Percentiles rank a stretch among this genome's conserved stretches.
These are phyloP conservation scores for Ustilago tritici DNA, from an alignment of 1,284 basidiomycete species.

Conservation along the genomic window DNA sequence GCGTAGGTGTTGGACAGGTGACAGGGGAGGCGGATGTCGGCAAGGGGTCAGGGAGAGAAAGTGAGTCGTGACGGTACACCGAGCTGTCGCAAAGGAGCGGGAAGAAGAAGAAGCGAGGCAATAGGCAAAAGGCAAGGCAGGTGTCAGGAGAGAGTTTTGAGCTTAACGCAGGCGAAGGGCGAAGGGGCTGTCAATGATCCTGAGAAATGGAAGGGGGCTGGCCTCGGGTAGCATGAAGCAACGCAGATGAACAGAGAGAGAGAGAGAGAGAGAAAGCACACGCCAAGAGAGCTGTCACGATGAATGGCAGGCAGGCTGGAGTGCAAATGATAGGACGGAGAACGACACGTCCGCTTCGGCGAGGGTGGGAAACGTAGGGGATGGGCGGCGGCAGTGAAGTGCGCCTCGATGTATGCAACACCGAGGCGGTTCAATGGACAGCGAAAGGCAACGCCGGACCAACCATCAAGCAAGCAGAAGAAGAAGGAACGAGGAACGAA, in stretches of 20 bases:
- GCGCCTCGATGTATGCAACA: background rate
- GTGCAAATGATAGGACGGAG: background rate
- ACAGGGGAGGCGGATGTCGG: conserved; percentile 35
- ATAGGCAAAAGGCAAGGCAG: conserved; percentile 8
- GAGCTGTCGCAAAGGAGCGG: conserved; percentile 5
- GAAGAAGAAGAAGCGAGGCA: conserved; percentile 12
- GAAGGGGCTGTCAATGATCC: conserved; percentile 30
- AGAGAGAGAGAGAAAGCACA: conserved; percentile 6
- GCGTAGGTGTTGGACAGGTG: conserved; percentile 33
- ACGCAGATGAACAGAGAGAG: background rate
- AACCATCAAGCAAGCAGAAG: conserved; percentile 1
- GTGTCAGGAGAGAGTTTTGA: conserved; percentile 23
- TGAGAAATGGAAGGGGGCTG: conserved; percentile 18
- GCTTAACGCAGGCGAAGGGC: conserved; percentile 11
- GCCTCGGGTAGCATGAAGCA: conserved; percentile 25
- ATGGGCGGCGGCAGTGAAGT: conserved; percentile 13
- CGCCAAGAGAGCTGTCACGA: conserved; percentile 22
- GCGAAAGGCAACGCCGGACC: conserved; percentile 25
- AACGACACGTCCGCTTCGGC: conserved; percentile 30
- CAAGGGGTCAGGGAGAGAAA: conserved; percentile 23
- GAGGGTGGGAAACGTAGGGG: conserved; percentile 24
- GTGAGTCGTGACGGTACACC: conserved; percentile 4
- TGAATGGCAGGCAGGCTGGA: background rate
- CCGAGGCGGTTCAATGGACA: conserved; percentile 17
- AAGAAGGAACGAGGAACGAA: background rate